Percentiles rank a stretch among this genome's conserved stretches.
Evolutionary conservation across 148 eudicot genomes (phyloP).

Genomic region (Arbutus unedo): DNA sequence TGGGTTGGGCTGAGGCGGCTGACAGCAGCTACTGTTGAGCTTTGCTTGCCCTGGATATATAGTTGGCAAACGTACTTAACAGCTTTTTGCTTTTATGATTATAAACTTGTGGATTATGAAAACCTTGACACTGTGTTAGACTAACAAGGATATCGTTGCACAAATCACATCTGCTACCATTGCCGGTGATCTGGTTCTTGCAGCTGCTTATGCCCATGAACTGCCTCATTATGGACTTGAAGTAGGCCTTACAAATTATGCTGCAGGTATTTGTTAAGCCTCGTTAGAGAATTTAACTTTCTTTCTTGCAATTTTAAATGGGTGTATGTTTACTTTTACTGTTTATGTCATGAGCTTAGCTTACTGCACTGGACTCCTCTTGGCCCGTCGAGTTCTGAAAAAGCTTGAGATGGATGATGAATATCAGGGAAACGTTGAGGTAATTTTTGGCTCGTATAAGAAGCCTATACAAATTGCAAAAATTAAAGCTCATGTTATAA

Average conservation of each 20-base stretch:
- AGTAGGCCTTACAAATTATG: constrained; percentile 76
- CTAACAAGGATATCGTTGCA: constrained; percentile 70
- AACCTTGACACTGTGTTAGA: constrained; percentile 44
- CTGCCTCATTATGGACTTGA: constrained; percentile 71
- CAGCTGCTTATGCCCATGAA: constrained; percentile 77
- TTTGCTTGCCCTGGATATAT: neutral
- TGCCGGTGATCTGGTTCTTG: constrained; percentile 62
- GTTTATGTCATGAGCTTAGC: constrained; percentile 28
- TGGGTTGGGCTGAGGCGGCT: neutral
- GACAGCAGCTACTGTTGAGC: neutral
- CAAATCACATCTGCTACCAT: constrained; percentile 70
- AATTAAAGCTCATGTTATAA: neutral
- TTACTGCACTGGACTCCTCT: constrained; percentile 72
- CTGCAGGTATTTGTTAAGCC: constrained; percentile 48
- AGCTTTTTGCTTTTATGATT: neutral
- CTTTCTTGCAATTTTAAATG: neutral
- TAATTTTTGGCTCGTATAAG: constrained; percentile 13
- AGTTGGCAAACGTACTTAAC: neutral
- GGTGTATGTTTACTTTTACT: neutral
- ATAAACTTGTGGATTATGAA: neutral
- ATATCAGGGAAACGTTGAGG: constrained; percentile 77
- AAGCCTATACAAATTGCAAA: neutral
- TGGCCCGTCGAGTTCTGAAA: constrained; percentile 68
- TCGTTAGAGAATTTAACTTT: neutral
- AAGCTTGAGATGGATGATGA: constrained; percentile 68